Evolutionary conservation across 1,139 yeast species (phyloP).

Genomic region (Taphrina flavorubra): DNA sequence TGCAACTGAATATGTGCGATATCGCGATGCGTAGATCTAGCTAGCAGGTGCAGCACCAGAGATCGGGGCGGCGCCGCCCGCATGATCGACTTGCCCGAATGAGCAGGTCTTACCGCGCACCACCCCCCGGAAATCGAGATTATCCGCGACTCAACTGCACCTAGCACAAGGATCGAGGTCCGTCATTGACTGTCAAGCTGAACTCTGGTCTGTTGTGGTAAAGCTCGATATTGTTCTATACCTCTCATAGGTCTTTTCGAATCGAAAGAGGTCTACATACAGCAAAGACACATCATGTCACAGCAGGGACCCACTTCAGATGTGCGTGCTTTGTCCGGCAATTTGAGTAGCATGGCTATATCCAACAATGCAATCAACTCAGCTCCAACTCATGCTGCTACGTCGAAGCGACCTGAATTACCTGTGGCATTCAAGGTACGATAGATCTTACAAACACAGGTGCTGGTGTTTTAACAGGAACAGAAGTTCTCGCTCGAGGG

Average conservation of each 20-base stretch:
- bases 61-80: not conserved
- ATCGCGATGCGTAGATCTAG: no score
- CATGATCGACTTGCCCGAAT: not conserved
- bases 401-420: slow-evolving; percentile 16
- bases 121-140: slow-evolving; percentile 2
- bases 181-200: not conserved
- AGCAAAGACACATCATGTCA: not conserved
- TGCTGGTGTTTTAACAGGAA: not conserved
- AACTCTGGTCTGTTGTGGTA: not conserved
- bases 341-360: slow-evolving; percentile 29
- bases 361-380: slow-evolving; percentile 12
- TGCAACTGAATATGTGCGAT: no score
- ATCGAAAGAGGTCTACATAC: not conserved
- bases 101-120: not conserved
- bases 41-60: not conserved
- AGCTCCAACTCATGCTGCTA: not conserved
- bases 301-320: not conserved
- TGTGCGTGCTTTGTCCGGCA: not conserved
- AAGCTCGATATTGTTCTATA: not conserved
- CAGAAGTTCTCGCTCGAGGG: slow-evolving; percentile 64
- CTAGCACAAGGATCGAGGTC: not conserved
- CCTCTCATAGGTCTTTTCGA: not conserved
- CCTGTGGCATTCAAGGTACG: slow-evolving; percentile 39
- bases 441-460: not conserved
- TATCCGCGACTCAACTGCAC: slow-evolving; percentile 1